These are phyloP conservation scores for Chlorella sp. DNA, from an alignment of 139 green algal genomes.

Conservation along the genomic window DNA sequence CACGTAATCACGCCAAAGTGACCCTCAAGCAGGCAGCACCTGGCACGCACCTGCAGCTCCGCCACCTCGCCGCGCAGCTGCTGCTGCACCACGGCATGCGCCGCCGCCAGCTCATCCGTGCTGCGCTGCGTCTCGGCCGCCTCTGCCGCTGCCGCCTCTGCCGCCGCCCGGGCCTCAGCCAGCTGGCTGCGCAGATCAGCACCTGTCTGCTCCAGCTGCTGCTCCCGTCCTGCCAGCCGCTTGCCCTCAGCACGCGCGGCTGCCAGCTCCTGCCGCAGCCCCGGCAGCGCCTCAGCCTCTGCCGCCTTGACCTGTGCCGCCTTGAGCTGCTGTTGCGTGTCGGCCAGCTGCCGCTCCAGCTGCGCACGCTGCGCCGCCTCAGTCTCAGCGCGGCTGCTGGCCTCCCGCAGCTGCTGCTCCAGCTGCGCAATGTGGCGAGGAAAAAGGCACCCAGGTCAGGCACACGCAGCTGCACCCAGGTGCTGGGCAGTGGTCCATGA, in stretches of 20 bases:
- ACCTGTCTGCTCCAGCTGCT: conserved; percentile 6
- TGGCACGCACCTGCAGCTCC: background rate
- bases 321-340: conserved; percentile 12
- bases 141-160: background rate
- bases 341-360: conserved; percentile 27
- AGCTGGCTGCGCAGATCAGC: background rate
- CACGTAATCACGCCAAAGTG: background rate
- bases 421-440: background rate
- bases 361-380: conserved; percentile 27
- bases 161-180: background rate
- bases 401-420: conserved; percentile 36
- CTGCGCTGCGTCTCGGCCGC: background rate
- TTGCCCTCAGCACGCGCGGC: background rate
- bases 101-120: conserved; percentile 8
- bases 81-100: conserved; percentile 21
- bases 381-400: conserved; percentile 28
- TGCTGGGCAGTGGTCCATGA: no score
- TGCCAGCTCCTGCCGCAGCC: conserved; percentile 27
- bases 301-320: conserved; percentile 21
- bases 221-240: background rate
- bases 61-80: conserved; percentile 28
- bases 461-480: no score
- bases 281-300: conserved; percentile 22
- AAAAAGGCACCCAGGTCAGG: background rate
- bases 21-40: no score